Evolutionary conservation across 2,329 filamentous ascomycete species (phyloP).

Genomic region (Penicillium sp.): DNA sequence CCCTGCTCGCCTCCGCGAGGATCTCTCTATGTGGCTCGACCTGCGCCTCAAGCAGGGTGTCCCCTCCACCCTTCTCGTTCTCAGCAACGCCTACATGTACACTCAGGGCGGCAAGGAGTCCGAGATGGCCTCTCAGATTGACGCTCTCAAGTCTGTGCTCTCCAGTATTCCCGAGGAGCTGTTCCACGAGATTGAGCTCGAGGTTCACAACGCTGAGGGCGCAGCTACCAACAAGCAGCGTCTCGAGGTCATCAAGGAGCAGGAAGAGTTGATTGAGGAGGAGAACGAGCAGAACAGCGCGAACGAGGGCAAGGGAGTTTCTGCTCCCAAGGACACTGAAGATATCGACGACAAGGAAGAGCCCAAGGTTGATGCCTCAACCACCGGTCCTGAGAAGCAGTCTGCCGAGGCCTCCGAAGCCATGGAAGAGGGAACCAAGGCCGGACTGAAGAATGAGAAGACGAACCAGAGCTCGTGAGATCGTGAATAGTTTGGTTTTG

Average conservation of each 20-base stretch:
- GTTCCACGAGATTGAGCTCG: conserved; percentile 98
- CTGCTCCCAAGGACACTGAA: conserved; percentile 78
- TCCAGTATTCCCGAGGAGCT: conserved; percentile 95
- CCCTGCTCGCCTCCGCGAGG: conserved; percentile 80
- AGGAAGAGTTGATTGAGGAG: conserved; percentile 96
- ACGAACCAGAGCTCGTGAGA: conserved; percentile 18
- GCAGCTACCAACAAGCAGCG: conserved; percentile 98
- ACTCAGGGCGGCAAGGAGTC: conserved; percentile 69
- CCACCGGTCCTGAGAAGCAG: conserved; percentile 44
- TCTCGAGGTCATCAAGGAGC: conserved; percentile 95
- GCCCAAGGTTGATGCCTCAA: conserved; percentile 51
- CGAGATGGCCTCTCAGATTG: conserved; percentile 85
- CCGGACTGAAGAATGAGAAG: conserved; percentile 33
- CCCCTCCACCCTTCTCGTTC: conserved; percentile 90
- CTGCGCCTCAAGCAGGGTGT: conserved; percentile 89
- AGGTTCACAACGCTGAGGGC: conserved; percentile 94
- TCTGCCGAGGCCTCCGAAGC: conserved; percentile 46
- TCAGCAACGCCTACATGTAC: conserved; percentile 98
- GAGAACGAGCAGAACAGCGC: conserved; percentile 89
- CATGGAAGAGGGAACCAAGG: conserved; percentile 39
- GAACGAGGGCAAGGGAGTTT: conserved; percentile 70
- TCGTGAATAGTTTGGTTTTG: conserved; percentile 11
- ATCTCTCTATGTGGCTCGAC: conserved; percentile 91
- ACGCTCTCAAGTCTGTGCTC: conserved; percentile 86
- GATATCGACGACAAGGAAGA: conserved; percentile 93